Evolutionary conservation across 257 asterid genomes (phyloP).

Genomic region (Nicotiana tomentosiformis): DNA sequence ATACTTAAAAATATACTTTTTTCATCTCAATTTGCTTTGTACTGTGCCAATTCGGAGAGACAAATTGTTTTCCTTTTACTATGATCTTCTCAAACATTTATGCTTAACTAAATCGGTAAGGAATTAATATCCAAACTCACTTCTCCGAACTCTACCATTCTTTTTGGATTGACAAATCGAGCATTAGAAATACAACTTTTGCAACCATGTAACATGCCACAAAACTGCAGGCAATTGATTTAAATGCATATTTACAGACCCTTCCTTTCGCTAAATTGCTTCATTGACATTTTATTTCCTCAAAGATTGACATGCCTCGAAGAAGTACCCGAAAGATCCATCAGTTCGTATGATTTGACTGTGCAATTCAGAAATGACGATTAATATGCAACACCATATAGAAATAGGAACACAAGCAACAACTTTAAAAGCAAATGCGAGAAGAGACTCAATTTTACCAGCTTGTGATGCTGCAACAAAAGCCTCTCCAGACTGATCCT

Average conservation of each 20-base stretch:
- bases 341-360: not conserved
- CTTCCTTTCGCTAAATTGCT: not conserved
- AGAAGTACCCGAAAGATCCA: not conserved
- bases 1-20: too few species aligned
- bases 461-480: not conserved
- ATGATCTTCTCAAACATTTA: too few species aligned
- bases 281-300: not conserved
- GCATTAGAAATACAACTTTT: not conserved
- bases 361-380: not conserved
- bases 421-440: not conserved
- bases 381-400: not conserved
- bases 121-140: too few species aligned
- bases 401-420: not conserved
- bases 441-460: not conserved
- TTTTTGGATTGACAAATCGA: too few species aligned
- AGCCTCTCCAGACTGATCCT: not conserved
- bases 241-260: not conserved
- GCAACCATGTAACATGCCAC: not conserved
- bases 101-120: too few species aligned
- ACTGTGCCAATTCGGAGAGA: too few species aligned
- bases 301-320: not conserved
- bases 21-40: too few species aligned
- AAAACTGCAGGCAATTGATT: not conserved
- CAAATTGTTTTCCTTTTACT: too few species aligned
- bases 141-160: too few species aligned